Evolutionary conservation across 495 filamentous ascomycete species (phyloP).

Genomic region (Neohortaea acidophila): DNA sequence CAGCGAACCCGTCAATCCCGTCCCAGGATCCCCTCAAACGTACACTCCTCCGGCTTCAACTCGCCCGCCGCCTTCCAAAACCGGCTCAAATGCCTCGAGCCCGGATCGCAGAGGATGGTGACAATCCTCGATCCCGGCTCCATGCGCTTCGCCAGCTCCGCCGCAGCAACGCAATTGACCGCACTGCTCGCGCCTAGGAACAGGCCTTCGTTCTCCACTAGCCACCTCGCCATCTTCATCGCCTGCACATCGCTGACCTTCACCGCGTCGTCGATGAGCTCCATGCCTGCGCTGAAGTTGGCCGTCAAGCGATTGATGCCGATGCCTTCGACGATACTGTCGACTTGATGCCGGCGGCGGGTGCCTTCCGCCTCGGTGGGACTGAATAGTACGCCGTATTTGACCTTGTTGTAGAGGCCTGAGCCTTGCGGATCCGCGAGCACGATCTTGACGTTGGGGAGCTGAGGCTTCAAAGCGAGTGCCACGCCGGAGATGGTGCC

Average conservation of each 20-base stretch:
- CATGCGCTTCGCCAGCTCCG: constrained; percentile 57
- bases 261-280: constrained; percentile 77
- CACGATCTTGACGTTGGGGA: constrained; percentile 52
- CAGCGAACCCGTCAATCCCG: too few species aligned
- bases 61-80: constrained; percentile 79
- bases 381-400: constrained; percentile 92
- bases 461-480: constrained; percentile 56
- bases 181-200: constrained; percentile 89
- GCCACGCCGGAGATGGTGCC: constrained; percentile 85
- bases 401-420: constrained; percentile 79
- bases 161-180: constrained; percentile 91
- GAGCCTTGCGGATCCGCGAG: constrained; percentile 91
- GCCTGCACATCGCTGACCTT: constrained; percentile 87
- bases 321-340: constrained; percentile 92
- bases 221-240: constrained; percentile 78
- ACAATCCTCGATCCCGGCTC: constrained; percentile 70
- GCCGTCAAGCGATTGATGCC: constrained; percentile 83
- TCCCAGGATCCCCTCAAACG: constrained; percentile 3
- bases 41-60: constrained; percentile 32
- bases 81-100: constrained; percentile 78
- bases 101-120: constrained; percentile 83
- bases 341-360: constrained; percentile 72
- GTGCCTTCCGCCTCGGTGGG: constrained; percentile 78
- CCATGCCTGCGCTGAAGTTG: constrained; percentile 77
- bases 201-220: constrained; percentile 91